Percentiles rank a stretch among this genome's conserved stretches.
These are phyloP conservation scores for Maudiozyma barnettii DNA, from an alignment of 805 yeast species.

Conservation along the genomic window DNA sequence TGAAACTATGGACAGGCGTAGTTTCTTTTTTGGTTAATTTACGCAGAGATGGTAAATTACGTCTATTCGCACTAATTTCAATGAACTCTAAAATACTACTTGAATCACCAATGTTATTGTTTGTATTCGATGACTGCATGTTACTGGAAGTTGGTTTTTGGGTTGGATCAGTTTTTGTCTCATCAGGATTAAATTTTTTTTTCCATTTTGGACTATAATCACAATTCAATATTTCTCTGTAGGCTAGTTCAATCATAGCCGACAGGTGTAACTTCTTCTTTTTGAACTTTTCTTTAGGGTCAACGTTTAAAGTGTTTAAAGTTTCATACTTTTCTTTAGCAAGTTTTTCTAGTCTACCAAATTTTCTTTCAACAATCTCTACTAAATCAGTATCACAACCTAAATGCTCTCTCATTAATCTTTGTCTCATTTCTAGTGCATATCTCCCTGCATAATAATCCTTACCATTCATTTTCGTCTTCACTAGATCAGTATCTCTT, in stretches of 20 bases:
- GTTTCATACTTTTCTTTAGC: constrained; percentile 27
- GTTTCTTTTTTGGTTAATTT: neutral
- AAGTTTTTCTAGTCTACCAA: constrained; percentile 34
- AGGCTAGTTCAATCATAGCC: constrained; percentile 66
- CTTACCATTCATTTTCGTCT: constrained; percentile 66
- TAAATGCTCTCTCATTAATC: constrained; percentile 93
- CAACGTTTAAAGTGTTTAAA: constrained; percentile 9
- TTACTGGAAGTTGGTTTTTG: no score
- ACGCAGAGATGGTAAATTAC: neutral
- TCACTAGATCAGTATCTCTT: constrained; percentile 67
- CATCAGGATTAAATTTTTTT: constrained; percentile 34
- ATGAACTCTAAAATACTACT: constrained; percentile 1
- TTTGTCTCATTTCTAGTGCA: constrained; percentile 79
- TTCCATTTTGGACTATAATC: constrained; percentile 35
- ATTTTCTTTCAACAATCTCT: constrained; percentile 71
- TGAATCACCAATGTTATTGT: constrained; percentile 6
- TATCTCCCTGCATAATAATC: constrained; percentile 77
- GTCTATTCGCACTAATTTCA: neutral
- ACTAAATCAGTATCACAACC: constrained; percentile 87
- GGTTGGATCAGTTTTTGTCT: no score
- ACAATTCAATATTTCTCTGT: constrained; percentile 51
- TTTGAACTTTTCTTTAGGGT: neutral
- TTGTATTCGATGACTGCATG: neutral
- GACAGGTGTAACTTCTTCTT: constrained; percentile 32
- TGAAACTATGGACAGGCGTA: constrained; percentile 46